Conservation (phyloP, 169 alveolate species). For the Plasmodium vivax region DNA sequence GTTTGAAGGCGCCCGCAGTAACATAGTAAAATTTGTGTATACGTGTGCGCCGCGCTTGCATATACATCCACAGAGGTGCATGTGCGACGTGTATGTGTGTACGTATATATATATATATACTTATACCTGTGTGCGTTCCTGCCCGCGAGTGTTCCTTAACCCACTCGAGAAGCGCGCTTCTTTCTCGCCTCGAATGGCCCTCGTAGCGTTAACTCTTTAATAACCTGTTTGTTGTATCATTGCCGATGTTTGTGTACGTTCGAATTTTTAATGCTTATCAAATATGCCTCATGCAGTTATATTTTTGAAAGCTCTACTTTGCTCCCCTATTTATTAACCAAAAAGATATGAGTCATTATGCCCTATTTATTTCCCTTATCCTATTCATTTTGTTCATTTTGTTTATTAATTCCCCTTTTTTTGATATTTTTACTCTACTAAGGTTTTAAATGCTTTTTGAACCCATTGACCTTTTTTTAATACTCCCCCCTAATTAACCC, state of each 20-base stretch:
- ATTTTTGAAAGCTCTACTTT: conserved; percentile 3
- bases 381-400: neutral
- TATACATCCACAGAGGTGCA: neutral
- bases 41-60: neutral
- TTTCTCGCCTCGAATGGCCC: neutral
- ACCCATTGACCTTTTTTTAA: conserved; percentile 25
- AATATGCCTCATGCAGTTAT: conserved; percentile 9
- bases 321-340: conserved; percentile 1
- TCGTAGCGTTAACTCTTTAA: conserved; percentile 38
- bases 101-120: neutral
- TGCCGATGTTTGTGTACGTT: conserved; percentile 57
- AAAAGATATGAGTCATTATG: neutral
- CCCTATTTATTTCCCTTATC: neutral
- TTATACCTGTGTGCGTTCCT: neutral
- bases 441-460: conserved; percentile 36
- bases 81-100: neutral
- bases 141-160: neutral
- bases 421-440: conserved; percentile 38
- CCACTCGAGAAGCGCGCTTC: neutral
- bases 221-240: conserved; percentile 51
- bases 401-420: neutral
- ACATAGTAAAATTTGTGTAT: conserved; percentile 12
- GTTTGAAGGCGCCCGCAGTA: conserved; percentile 19
- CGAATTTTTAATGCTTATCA: conserved; percentile 13
- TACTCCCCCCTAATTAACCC: conserved; percentile 19